Evolutionary conservation across 163 green algal species (phyloP).

Genomic region (Scenedesmus sp.): DNA sequence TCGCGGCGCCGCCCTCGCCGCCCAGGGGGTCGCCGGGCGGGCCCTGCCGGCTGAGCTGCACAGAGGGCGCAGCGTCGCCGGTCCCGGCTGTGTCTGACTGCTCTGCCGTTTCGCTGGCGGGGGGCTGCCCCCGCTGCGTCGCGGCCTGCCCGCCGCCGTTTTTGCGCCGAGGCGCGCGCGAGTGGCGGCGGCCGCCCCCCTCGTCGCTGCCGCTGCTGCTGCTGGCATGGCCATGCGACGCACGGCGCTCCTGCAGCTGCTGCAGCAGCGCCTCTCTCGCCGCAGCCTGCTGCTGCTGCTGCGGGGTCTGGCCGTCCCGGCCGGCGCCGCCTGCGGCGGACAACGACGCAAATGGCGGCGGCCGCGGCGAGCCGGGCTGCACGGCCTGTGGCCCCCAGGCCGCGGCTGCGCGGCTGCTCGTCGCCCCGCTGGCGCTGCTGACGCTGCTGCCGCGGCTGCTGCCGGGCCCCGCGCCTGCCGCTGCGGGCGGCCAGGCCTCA

Average conservation of each 20-base stretch:
- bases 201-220: slow-evolving; percentile 33
- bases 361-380: not conserved
- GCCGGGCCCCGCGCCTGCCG: not conserved
- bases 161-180: not conserved
- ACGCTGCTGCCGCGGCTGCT: slow-evolving; percentile 31
- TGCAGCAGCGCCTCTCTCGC: not conserved
- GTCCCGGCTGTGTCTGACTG: not conserved
- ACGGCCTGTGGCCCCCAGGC: not conserved
- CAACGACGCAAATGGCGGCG: slow-evolving; percentile 13
- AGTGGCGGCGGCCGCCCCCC: not conserved
- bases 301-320: not conserved
- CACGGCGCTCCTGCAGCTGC: not conserved
- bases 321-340: slow-evolving; percentile 1
- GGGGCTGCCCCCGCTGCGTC: no score
- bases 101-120: not conserved
- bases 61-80: not conserved
- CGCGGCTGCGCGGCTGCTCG: not conserved
- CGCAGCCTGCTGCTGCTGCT: not conserved
- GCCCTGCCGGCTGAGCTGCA: no score
- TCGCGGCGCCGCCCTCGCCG: no score
- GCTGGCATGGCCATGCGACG: not conserved
- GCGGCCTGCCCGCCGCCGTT: no score
- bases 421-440: not conserved
- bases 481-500: not conserved
- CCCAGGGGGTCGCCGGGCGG: no score